These are phyloP conservation scores for Amyloporia xantha DNA, from an alignment of 768 basidiomycete species.

Conservation along the genomic window DNA sequence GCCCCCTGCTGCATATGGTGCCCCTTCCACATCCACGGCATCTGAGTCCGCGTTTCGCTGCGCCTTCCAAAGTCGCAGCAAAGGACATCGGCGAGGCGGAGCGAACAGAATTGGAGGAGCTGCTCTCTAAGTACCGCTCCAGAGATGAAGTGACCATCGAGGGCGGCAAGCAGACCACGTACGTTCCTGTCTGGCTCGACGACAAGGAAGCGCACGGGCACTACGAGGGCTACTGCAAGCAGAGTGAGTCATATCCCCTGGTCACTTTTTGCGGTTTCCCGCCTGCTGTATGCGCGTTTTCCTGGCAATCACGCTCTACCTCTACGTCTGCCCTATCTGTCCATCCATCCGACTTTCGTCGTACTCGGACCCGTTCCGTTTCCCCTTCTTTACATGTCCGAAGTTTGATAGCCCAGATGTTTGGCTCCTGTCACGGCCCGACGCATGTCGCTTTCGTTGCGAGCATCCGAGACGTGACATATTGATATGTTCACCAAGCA, in stretches of 20 bases:
- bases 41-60: constrained; percentile 8
- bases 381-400: no score
- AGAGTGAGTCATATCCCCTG: constrained; percentile 53
- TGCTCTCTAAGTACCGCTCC: constrained; percentile 57
- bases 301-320: not conserved
- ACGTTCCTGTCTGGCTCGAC: constrained; percentile 88
- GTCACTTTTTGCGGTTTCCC: not conserved
- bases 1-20: constrained; percentile 8
- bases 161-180: constrained; percentile 51
- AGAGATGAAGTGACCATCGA: constrained; percentile 49
- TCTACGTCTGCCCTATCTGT: not conserved
- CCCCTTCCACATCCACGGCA: constrained; percentile 17
- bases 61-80: constrained; percentile 35
- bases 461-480: no score
- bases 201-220: constrained; percentile 88
- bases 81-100: constrained; percentile 54
- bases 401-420: no score
- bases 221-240: constrained; percentile 98
- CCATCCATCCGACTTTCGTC: no score
- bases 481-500: no score
- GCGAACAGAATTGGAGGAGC: constrained; percentile 55
- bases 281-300: constrained; percentile 1
- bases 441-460: no score
- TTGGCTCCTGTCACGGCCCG: no score
- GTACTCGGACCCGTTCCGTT: no score